Evolutionary conservation across 768 basidiomycete genomes (phyloP), one percentile per base, ranked within the genome.

Genomic region (Tricholoma terreum): DNA sequence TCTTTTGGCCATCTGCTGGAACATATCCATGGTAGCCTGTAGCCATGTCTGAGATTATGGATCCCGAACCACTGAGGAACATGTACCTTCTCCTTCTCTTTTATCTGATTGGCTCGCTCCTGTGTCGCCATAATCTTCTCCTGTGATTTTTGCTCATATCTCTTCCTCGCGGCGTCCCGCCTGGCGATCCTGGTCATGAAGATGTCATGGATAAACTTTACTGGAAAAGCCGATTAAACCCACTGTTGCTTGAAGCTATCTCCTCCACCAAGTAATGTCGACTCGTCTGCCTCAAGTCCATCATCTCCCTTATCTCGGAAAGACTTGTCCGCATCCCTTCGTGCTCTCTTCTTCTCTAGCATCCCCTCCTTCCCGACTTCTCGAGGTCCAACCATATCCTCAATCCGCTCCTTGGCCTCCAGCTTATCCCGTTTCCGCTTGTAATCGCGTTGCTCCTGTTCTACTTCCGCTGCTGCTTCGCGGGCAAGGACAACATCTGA

Each of bases 21-120:
- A 94, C 93, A 94, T 95, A 56, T 92, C 92, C 92, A 98, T 98
- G 0, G 93, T 97, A 15, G 86, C 90, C 78, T 79, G 42, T 3
- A 27, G n/a, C 49, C 33, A 51, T 9, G 11, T 49, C n/a, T 49
- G 5, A 40, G 6, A 48, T 46, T 40, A 30, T 45, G 0, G 17
- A 17, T 35, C 34, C 12, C 9, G 40, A 1, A 31, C 6, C 22
- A 52, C 38, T 14, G 22, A 45, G 22, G 14, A 35, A 42, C 27
- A 33, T 55, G n/a, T 38, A 75, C 78, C 69, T 85, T 86, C 65
- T 97, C 94, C 67, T 91, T 94, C 66, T 89, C 85, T 63, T 81
- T 85, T 57, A 85, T 76, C 5, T 81, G 85, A 21, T 65, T 76
- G 0, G 81, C 77, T 55, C 89, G 82, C 66, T 94, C 92, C 40